Evolutionary conservation across 441 rosid genomes (phyloP).

Genomic region (Pelargonium australe): DNA sequence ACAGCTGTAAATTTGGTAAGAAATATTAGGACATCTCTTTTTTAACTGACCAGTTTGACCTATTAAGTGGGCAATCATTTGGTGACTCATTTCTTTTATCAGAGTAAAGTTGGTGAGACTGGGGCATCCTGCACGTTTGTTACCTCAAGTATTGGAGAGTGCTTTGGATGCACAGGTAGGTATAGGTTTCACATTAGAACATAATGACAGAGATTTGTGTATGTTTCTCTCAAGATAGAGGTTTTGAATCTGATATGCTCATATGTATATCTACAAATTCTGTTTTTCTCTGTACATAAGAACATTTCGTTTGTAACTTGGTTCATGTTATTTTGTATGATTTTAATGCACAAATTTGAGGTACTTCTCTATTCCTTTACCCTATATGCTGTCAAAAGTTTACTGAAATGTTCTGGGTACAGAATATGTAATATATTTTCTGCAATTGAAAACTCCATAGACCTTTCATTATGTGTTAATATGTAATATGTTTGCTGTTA

Average conservation of each 20-base stretch:
- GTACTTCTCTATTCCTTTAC: neutral
- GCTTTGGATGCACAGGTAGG: constrained; percentile 88
- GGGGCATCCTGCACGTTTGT: constrained; percentile 93
- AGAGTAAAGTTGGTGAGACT: constrained; percentile 85
- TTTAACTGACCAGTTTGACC: neutral
- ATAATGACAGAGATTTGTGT: neutral
- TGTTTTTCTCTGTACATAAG: neutral
- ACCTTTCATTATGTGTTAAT: constrained; percentile 6
- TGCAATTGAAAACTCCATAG: neutral
- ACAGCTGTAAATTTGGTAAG: neutral
- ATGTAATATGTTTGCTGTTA: constrained; percentile 20
- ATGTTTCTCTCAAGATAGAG: neutral
- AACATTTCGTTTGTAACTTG: neutral
- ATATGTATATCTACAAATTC: neutral
- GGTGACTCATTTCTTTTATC: constrained; percentile 16
- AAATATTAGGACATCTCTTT: neutral
- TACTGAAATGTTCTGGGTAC: neutral
- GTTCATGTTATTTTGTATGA: neutral
- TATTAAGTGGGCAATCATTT: constrained; percentile 9
- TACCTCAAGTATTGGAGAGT: constrained; percentile 90
- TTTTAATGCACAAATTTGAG: neutral
- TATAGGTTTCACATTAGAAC: constrained; percentile 8
- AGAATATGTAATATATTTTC: neutral
- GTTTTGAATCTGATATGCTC: neutral
- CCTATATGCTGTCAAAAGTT: neutral